Base-by-base conservation (phyloP, 2,329 filamentous ascomycete species). In the Pseudocercospora macadamiae region DNA sequence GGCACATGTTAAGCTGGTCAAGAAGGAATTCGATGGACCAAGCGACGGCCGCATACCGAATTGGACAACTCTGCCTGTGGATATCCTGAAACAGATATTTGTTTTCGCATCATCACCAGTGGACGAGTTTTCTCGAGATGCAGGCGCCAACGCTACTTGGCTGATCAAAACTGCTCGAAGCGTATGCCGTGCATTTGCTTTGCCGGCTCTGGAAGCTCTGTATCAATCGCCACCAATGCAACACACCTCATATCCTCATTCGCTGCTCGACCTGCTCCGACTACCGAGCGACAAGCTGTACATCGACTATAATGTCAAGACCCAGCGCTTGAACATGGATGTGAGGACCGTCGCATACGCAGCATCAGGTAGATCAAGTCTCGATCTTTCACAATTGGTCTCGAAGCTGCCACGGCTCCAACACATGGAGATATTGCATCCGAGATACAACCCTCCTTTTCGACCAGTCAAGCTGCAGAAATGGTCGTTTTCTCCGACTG, bases 401-500 rank as follows among this genome's bases (percentile, higher is more conserved):
- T 78, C 80, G 37, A 80, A 83, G 45, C 81, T 91, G 4, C 87
- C 88, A 0, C 86, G 85, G 48, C 79, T 96, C 14, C 82, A 82
- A 52, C 82, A 87, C 49, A 75, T 97, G 28, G 85, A 91, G 57
- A 81, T 96, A 14, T 88, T 87, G 62, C 89, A 93, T 65, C 82
- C 82, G 9, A 79, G 83, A 49, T 90, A 96, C 68, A 76, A 84
- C 62, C 81, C 88, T 1, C 89, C 89, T 0, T 91, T 87, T 70
- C 79, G 88, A 32, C 77, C 87, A 4, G 76, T 78, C 25, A 80
- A 77, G 49, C 73, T 73, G 14, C 73, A 74, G 39, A 68, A 87
- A 62, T 96, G 90, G 89, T 80, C 80, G 14, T 93, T 64, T 39
- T 52, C 95, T 69, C 83, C 88, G 9, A 73, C 80, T 4, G 77